Evolutionary conservation across 2,329 filamentous ascomycete species (phyloP).

Genomic region (Rhynchosporium agropyri): DNA sequence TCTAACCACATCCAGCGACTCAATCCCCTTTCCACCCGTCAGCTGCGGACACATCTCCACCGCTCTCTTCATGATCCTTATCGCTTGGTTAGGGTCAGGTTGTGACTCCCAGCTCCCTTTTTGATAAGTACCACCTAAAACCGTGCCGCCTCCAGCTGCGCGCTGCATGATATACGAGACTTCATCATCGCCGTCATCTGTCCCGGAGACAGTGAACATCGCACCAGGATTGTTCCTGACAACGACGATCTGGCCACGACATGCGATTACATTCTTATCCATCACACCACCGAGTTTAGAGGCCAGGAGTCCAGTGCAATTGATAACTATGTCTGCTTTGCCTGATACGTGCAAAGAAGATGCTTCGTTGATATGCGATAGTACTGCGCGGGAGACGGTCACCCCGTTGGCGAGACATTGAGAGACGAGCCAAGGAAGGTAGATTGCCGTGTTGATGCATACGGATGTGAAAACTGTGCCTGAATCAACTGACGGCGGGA

Average conservation of each 20-base stretch:
- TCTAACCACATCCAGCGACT: constrained; percentile 64
- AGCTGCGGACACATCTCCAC: constrained; percentile 58
- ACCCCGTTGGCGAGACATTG: constrained; percentile 77
- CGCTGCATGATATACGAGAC: constrained; percentile 69
- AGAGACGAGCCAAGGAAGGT: constrained; percentile 82
- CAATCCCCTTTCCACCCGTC: constrained; percentile 59
- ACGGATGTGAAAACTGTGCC: constrained; percentile 79
- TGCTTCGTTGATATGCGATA: constrained; percentile 76
- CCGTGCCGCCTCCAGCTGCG: constrained; percentile 65
- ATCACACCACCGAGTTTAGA: constrained; percentile 78
- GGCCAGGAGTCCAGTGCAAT: constrained; percentile 81
- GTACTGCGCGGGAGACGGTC: constrained; percentile 61
- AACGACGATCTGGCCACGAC: constrained; percentile 75
- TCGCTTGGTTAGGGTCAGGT: constrained; percentile 63
- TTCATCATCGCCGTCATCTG: constrained; percentile 66
- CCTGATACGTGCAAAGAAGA: constrained; percentile 59
- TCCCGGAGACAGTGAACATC: constrained; percentile 64
- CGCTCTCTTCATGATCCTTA: constrained; percentile 69
- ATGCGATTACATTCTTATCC: constrained; percentile 73
- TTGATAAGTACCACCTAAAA: constrained; percentile 69
- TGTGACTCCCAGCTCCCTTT: constrained; percentile 65
- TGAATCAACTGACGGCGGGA: constrained; percentile 68
- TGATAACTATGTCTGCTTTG: constrained; percentile 71
- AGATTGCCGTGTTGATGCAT: constrained; percentile 88
- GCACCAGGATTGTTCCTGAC: constrained; percentile 65